Base-by-base conservation (phyloP, 768 basidiomycete genomes). In the Suillus bovinus region DNA sequence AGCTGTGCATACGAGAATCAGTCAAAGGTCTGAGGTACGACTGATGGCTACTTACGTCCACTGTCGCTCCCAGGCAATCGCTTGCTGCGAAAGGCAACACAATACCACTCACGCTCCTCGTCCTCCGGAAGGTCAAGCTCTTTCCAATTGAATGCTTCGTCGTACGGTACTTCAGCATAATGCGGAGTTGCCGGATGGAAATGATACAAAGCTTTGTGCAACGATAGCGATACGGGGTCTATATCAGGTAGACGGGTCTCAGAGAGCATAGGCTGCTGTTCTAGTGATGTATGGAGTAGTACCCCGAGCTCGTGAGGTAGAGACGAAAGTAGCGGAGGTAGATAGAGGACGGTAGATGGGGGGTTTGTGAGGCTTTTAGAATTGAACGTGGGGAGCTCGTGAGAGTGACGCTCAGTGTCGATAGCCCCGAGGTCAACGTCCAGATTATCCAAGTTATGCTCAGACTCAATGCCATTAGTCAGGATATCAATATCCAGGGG, bases 21-120 rank as follows among this genome's bases (percentile, higher is more conserved):
- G n/a, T 31, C 24, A 16, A 22, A 36, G 10, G 41, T 14, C 22
- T 6, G 44, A n/a, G 10, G 33, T n/a, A 16, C 8, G 33, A 36
- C 20, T 44, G 41, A 63, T 22, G 53, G 62, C 59, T 52, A 75
- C 81, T 65, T 72, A 92, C 92, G 79, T 63, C 78, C 81, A 24
- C 85, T 82, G 63, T 94, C 87, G 66, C 89, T 90, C 27, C 86
- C 91, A 9, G 78, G 75, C 69, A 86, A 88, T 31, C 96, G 82
- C 66, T 83, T 85, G 65, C 90, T 92, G 14, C 93, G 82, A 76
- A 99, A 99, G 17, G 86, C 93, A 13, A 99, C 96, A 64, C 88
- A 88, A 71, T 96, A 98, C 93, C 91, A 97, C 61, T 94, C 91
- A 42, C 92, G 79, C 66, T 91, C 90, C 52, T 90, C 86, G 3